Conservation (phyloP, 371 early-diverging fungal species). For the Fennellomyces sp. region DNA sequence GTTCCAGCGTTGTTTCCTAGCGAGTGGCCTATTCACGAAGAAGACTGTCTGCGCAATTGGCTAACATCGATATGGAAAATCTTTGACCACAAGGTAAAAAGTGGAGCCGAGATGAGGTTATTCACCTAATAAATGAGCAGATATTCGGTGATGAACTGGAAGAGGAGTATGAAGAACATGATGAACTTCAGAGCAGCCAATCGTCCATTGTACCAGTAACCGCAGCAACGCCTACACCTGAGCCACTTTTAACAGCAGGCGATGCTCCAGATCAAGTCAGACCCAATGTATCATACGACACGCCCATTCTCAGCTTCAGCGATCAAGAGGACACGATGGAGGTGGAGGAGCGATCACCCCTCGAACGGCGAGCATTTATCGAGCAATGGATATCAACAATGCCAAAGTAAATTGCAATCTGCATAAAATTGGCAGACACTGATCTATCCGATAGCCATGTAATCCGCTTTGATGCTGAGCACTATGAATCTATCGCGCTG, state of each 20-base stretch:
- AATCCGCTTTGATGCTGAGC: background rate
- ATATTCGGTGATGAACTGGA: background rate
- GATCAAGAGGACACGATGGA: background rate
- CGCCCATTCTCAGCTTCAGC: too few species aligned
- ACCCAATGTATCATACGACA: too few species aligned
- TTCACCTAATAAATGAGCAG: background rate
- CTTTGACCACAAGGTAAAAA: background rate
- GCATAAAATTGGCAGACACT: too few species aligned
- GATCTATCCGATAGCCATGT: background rate
- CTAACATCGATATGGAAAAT: background rate
- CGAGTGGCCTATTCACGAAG: background rate
- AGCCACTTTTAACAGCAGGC: background rate
- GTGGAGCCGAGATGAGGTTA: too few species aligned
- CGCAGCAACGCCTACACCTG: background rate
- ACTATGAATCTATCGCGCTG: background rate
- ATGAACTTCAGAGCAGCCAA: background rate
- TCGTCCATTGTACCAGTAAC: background rate
- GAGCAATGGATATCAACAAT: background rate
- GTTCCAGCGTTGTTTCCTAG: background rate
- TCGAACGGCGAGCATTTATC: constrained; percentile 1
- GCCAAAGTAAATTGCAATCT: constrained; percentile 1
- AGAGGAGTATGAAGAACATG: background rate
- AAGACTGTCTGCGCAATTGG: background rate
- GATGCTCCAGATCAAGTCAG: too few species aligned
- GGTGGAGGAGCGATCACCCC: background rate